Base-by-base conservation (phyloP, 2,329 filamentous ascomycete species). In the Onygenales sp. region DNA sequence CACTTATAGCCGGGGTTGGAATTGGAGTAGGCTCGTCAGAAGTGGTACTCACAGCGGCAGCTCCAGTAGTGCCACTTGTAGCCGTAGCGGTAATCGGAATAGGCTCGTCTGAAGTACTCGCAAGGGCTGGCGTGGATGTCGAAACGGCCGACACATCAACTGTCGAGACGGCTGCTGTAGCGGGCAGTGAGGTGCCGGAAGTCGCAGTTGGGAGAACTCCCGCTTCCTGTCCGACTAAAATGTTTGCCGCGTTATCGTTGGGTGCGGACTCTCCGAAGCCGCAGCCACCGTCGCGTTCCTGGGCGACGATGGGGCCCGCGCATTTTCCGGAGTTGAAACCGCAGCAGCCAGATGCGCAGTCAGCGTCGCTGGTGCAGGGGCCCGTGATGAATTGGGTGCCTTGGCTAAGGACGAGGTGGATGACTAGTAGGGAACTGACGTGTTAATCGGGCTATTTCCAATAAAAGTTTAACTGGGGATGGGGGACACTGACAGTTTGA, bases 361-460 rank as follows among this genome's bases (percentile, higher is more conserved):
- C 68, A 4, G 68, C 67, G 51, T 70, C 68, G 4, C 65, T 64
- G 2, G 59, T 57, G 47, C 69, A 72, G 6, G 62, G 51, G 1
- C 69, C 69, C 13, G 69, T 71, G 59, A 72, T 70, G 61, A 71
- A 72, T 52, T 72, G 69, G 3, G 58, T 66, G 34, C 63, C 67
- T 27, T 27, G 21, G 21, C 21, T 27, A 27, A 27, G 21, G 21
- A 27, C 21, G 21, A 27, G 21, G 21, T 27, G 21, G 21, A 27
- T 27, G 42, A n/a, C 42, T 17, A 21, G 42, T 14, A 45, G n/a
- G 10, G 42, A 11, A 8, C 32, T 27, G 46, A 37, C n/a, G 33
- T 10, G 14, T 8, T 2, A 9, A 37, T 7, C 14, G 31, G 21
- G 39, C 43, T 39, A 17, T 14, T 27, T 8, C 11, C 13, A 14